Evolutionary conservation across 257 asterid species (phyloP).

Genomic region (Jasminum sambac): DNA sequence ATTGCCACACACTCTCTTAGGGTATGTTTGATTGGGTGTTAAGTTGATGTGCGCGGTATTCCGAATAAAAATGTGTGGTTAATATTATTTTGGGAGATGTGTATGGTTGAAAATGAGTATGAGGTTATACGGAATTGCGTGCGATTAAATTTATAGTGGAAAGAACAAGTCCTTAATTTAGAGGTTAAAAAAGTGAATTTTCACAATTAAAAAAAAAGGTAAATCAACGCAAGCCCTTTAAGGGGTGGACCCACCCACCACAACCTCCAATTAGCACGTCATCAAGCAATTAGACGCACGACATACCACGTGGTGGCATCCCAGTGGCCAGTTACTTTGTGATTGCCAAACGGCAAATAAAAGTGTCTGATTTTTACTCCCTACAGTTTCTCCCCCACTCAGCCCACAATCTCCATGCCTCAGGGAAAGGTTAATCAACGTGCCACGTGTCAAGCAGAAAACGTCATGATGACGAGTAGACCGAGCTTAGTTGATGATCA

Average conservation of each 20-base stretch:
- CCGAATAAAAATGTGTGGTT: no score
- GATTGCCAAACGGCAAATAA: neutral
- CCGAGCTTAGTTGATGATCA: conserved; percentile 6
- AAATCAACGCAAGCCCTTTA: neutral
- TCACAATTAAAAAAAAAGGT: no score
- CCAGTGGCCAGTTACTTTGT: neutral
- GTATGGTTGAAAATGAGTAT: no score
- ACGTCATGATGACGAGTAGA: conserved; percentile 27
- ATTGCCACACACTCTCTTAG: no score
- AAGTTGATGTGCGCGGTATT: no score
- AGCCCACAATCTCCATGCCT: conserved; percentile 27
- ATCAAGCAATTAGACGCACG: neutral
- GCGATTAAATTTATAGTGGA: no score
- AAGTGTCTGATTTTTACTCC: neutral
- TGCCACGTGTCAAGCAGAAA: conserved; percentile 29
- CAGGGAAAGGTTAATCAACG: conserved; percentile 24
- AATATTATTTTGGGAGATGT: no score
- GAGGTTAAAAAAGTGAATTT: no score
- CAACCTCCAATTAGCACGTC: neutral
- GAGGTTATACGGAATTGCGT: no score
- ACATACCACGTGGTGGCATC: conserved; percentile 2
- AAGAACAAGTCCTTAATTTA: no score
- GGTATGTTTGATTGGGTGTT: no score
- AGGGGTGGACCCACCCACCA: neutral
- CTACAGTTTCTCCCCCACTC: neutral